Evolutionary conservation across 192 early-diverging fungal species (phyloP), one percentile per base, ranked within the genome.

Genomic region (Cetraspora pellucida): DNA sequence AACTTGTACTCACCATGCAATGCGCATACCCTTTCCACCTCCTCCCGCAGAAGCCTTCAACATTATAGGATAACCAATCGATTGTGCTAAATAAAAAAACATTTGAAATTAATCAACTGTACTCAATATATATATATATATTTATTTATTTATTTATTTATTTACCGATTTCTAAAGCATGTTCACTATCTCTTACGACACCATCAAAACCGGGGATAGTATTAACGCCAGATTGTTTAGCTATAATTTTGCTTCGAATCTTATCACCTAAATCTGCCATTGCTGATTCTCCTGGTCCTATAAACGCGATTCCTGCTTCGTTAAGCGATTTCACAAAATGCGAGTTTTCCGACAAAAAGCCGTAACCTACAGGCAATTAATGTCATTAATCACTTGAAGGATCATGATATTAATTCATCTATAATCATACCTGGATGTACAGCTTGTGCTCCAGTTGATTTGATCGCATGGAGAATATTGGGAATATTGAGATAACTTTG

Each of bases 341-440:
- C 2, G 88, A 78, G 81, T 96, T 98, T 80, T 98, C 96, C n/a
- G 91, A 93, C 69, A 98, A 85, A 84, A 98, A 98, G 1, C 96
- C 96, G 81, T 98, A 98, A 3, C 92, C 83, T 81, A 73, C 3
- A 37, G 0, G 19, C 16, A 23, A 46, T 23, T 23, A 77, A 55
- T 44, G 23, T 83, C 83, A 75, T 61, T 49, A 31, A 66, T 43
- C 28, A 44, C 14, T 47, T n/a, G 57, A 46, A 63, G 0, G 25
- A 28, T 25, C 14, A 27, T 21, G n/a, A 46, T 2, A 71, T 2
- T 21, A 55, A 77, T 81, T 46, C 16, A 43, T 45, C 9, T 59
- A 61, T 54, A 60, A 23, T 25, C 43, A 14, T 77, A 83, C 82
- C 95, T 0, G 96, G 96, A 77, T 98, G 96, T 55, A 98, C 95